Evolutionary conservation across 176 grass and related monocot genomes (phyloP).

Genomic region (Eleusine coracana): DNA sequence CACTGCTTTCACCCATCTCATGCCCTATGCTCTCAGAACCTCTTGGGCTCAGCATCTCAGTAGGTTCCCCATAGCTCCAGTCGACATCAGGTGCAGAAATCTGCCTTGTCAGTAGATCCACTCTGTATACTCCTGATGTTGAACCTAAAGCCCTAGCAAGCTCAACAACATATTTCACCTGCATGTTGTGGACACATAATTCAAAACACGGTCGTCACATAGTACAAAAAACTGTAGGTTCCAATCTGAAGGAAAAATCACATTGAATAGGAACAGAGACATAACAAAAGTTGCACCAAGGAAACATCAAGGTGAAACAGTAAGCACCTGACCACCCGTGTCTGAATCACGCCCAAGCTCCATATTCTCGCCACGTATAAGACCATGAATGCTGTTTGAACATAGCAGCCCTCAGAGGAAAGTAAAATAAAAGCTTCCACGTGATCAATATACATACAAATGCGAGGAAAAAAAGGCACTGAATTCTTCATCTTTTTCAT

Average conservation of each 20-base stretch:
- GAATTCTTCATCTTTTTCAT: neutral
- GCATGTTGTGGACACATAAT: slow-evolving; percentile 31
- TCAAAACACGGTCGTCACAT: slow-evolving; percentile 12
- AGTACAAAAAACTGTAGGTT: slow-evolving; percentile 14
- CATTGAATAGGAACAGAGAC: slow-evolving; percentile 13
- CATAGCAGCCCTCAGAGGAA: slow-evolving; percentile 10
- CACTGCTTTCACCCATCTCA: slow-evolving; percentile 67
- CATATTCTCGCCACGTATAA: slow-evolving; percentile 90
- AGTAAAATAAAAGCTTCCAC: slow-evolving; percentile 21
- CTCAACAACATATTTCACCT: slow-evolving; percentile 93
- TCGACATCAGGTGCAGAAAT: slow-evolving; percentile 73
- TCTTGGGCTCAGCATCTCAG: slow-evolving; percentile 69
- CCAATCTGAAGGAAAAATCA: slow-evolving; percentile 15
- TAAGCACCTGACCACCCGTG: slow-evolving; percentile 76
- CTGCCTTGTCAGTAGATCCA: slow-evolving; percentile 73
- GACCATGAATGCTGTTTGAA: slow-evolving; percentile 79
- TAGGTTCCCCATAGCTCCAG: slow-evolving; percentile 80
- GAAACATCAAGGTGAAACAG: slow-evolving; percentile 8
- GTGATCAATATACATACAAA: neutral
- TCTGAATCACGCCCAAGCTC: slow-evolving; percentile 88
- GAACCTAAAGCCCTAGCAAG: slow-evolving; percentile 75
- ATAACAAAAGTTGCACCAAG: neutral
- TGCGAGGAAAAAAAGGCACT: neutral
- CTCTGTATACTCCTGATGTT: slow-evolving; percentile 80
- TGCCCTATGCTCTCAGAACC: slow-evolving; percentile 50